A percentile compares a stretch with the other conserved stretches of the same genome.
Evolutionary conservation across 1,284 basidiomycete species (phyloP).

Genomic region (Laetiporus sulphureus): DNA sequence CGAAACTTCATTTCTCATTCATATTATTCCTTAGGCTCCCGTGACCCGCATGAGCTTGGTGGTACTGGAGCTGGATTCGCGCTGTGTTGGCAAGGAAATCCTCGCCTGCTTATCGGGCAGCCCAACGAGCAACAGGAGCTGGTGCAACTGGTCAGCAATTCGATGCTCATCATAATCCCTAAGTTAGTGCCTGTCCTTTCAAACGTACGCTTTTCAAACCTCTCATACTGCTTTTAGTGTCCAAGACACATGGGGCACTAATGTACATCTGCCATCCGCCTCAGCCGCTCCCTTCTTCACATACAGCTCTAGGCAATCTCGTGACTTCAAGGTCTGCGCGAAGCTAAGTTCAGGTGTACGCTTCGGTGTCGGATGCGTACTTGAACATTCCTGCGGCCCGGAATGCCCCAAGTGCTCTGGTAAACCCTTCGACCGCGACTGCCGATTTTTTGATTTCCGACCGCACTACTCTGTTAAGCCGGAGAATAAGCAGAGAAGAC

Average conservation of each 20-base stretch:
- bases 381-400: constrained; percentile 83
- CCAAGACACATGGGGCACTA: constrained; percentile 22
- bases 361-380: constrained; percentile 81
- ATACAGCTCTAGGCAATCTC: constrained; percentile 17
- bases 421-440: constrained; percentile 67
- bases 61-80: constrained; percentile 88
- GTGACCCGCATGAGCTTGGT: constrained; percentile 74
- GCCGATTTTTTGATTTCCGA: constrained; percentile 77
- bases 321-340: constrained; percentile 57
- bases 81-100: constrained; percentile 78
- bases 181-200: constrained; percentile 40
- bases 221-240: constrained; percentile 16
- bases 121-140: constrained; percentile 75
- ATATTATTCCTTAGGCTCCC: constrained; percentile 52
- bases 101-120: constrained; percentile 69
- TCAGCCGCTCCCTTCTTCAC: constrained; percentile 1
- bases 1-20: constrained; percentile 13
- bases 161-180: constrained; percentile 79
- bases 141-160: constrained; percentile 79
- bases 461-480: constrained; percentile 81
- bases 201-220: background rate
- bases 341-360: constrained; percentile 86
- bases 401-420: constrained; percentile 64
- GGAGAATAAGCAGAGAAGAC: constrained; percentile 43
- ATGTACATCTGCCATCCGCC: background rate